Conservation (phyloP, 1,139 yeast genomes). For the Kurtzmaniella quercitrusa region DNA sequence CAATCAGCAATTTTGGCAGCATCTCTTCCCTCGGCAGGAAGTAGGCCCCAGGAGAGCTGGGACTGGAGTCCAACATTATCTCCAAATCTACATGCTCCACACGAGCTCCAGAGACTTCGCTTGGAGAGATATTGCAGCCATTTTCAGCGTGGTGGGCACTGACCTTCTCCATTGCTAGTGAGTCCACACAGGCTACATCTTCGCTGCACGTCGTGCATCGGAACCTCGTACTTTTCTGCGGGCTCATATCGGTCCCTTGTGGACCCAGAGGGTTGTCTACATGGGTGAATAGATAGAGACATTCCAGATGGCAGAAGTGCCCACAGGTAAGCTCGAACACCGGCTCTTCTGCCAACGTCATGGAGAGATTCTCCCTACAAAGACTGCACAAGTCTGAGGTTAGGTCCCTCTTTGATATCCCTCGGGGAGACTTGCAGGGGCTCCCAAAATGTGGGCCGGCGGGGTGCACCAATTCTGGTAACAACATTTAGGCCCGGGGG, state of each 20-base stretch:
- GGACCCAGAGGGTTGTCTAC: background rate
- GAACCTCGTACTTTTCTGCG: background rate
- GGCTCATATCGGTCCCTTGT: background rate
- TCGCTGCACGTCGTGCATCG: background rate
- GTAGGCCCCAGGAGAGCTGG: background rate
- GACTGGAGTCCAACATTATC: background rate
- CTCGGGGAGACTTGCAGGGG: background rate
- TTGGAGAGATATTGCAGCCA: background rate
- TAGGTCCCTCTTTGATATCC: background rate
- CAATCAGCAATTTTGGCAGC: background rate
- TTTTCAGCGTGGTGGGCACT: background rate
- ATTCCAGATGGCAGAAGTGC: conserved; percentile 7
- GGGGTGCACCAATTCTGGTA: too few relatives aligned
- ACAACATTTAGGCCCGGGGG: too few relatives aligned
- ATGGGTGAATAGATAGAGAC: background rate
- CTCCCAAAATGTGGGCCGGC: too few relatives aligned
- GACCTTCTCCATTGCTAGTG: background rate
- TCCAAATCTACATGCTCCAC: conserved; percentile 1
- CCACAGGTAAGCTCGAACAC: conserved; percentile 6
- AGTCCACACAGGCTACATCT: background rate
- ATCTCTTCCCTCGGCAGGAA: background rate
- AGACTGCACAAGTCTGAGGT: background rate
- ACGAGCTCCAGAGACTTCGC: too few relatives aligned
- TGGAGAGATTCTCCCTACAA: background rate
- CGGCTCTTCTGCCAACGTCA: background rate